Evolutionary conservation across 1,284 basidiomycete species (phyloP), one percentile per base, ranked within the genome.

Genomic region (Pulchroboletus neoregius): DNA sequence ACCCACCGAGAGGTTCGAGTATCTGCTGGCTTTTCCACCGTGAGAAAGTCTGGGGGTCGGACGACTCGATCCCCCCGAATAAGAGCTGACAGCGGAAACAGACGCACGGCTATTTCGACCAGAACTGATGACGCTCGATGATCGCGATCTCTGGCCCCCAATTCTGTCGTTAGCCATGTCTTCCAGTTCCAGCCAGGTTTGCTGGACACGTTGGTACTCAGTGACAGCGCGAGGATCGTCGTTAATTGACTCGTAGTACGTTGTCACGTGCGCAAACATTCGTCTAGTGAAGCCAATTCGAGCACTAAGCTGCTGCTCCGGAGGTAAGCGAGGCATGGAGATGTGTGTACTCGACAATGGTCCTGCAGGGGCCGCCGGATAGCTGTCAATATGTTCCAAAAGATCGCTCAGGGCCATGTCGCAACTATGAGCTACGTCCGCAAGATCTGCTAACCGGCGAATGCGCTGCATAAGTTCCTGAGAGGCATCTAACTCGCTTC

Each of bases 321-420:
- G 78, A 9, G 77, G 63, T 10, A 66, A 56, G 28, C 58, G 67
- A 45, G 58, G 62, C 39, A 65, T 63, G 42, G 73, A 78, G 16
- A 63, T 42, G 48, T 79, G 71, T 6, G 74, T 65, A 7, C 80
- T 79, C 2, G 75, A 71, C 24, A 83, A 63, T 7, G 71, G 61
- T n/a, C 75, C 74, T 27, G 71, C 55, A 5, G 85, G 82, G 20
- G 71, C 58, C 13, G 75, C 71, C 11, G 86, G 84, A 58, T 80
- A 87, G 55, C 81, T 84, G 62, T 92, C 89, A 46, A 91, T 75
- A 56, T 90, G 86, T 57, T 91, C 86, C 41, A 92, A 68, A 7
- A 91, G 71, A 58, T 91, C 86, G 57, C 89, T 92, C 32, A 91
- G 70, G 15, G 81, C 78, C n/a, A 73, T 68, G 59, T 92, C 90